These are phyloP conservation scores for Kwoniella dendrophila DNA, from an alignment of 768 basidiomycete species.

Conservation along the genomic window DNA sequence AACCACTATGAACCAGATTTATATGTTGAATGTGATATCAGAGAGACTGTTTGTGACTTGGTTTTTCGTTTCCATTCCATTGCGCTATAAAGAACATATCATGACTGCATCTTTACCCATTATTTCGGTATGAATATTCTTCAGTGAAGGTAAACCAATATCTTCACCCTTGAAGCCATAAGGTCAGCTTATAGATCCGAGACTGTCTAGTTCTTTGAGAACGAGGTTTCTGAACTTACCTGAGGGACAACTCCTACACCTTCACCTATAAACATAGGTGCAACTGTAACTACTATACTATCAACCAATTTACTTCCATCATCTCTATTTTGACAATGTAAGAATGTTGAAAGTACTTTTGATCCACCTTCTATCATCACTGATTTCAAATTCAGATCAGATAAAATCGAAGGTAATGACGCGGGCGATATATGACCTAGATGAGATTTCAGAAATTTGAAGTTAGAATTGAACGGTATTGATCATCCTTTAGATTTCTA, in stretches of 20 bases:
- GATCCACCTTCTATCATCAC: constrained; percentile 98
- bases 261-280: constrained; percentile 78
- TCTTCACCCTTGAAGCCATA: constrained; percentile 35
- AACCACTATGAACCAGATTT: neutral
- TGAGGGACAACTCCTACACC: constrained; percentile 44
- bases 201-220: neutral
- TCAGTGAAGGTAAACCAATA: constrained; percentile 36
- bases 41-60: neutral
- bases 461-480: neutral
- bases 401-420: constrained; percentile 62
- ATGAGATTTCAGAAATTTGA: no score
- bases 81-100: constrained; percentile 33
- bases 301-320: constrained; percentile 62
- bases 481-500: neutral
- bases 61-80: neutral
- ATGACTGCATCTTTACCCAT: constrained; percentile 53
- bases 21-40: neutral
- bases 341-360: constrained; percentile 73
- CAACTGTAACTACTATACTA: constrained; percentile 77
- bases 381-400: constrained; percentile 65
- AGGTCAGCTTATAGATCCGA: neutral
- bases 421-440: constrained; percentile 42
- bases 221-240: constrained; percentile 23
- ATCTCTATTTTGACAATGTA: constrained; percentile 52
- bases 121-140: constrained; percentile 37